Percentiles rank a stretch among this genome's conserved stretches.
phyloP scores from a whole-genome alignment of 2,329 filamentous ascomycete species.

The Aspergillus transmontanensis region DNA sequence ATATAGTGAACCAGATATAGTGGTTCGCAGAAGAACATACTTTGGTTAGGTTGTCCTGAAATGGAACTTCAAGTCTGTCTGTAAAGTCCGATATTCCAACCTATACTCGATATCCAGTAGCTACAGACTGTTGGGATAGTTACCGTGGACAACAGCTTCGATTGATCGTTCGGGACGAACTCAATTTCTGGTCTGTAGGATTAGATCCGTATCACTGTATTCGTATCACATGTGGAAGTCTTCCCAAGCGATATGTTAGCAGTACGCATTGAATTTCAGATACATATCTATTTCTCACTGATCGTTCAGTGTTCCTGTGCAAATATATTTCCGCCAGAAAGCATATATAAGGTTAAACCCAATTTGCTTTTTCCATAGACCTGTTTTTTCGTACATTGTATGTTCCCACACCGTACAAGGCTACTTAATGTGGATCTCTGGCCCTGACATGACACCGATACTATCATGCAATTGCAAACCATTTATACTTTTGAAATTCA shows the following conservation, averaged over 20 bases:
- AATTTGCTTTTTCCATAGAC: too few species aligned
- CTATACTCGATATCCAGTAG: not conserved
- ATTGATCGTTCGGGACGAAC: not conserved
- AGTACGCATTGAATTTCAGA: not conserved
- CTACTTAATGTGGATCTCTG: not conserved
- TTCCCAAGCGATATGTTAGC: too few species aligned
- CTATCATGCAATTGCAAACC: not conserved
- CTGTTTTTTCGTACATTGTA: not conserved
- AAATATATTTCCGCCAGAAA: too few species aligned
- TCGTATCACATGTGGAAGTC: not conserved
- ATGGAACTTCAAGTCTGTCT: not conserved
- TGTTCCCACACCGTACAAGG: not conserved
- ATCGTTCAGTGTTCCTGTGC: not conserved
- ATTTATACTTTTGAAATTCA: not conserved
- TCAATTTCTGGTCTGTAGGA: not conserved
- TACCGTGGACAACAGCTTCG: not conserved
- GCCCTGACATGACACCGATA: not conserved
- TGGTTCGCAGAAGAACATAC: too few species aligned
- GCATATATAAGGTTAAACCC: too few species aligned
- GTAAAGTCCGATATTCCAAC: not conserved
- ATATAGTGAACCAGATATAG: too few species aligned
- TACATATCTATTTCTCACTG: not conserved
- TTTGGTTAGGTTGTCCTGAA: not conserved
- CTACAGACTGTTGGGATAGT: not conserved
- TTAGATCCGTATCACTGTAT: not conserved